phyloP scores from a whole-genome alignment of 2,329 filamentous ascomycete species.

The Neoascochyta sp. region DNA sequence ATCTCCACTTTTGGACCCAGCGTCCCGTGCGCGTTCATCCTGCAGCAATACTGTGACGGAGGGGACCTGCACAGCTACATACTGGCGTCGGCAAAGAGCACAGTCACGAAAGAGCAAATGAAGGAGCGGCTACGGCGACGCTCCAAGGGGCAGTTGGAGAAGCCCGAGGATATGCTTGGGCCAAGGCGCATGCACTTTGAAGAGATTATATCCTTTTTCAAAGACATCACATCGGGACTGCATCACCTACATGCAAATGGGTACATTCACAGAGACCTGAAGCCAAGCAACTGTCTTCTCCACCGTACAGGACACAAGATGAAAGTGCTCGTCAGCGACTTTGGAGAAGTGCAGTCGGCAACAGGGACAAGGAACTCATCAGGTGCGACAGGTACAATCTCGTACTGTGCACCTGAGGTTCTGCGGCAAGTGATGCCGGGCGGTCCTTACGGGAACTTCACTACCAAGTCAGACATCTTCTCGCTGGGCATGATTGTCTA shows the following conservation, averaged over 20 bases:
- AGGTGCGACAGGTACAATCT: conserved; percentile 91
- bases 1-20: conserved; percentile 81
- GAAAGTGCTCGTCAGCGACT: conserved; percentile 89
- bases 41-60: conserved; percentile 95
- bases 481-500: conserved; percentile 97
- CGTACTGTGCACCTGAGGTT: conserved; percentile 95
- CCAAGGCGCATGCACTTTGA: conserved; percentile 68
- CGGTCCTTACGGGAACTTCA: conserved; percentile 86
- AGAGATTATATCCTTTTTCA: conserved; percentile 95
- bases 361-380: conserved; percentile 81
- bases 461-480: conserved; percentile 96
- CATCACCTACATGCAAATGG: conserved; percentile 85
- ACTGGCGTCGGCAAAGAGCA: conserved; percentile 61
- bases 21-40: conserved; percentile 91
- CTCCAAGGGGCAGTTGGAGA: conserved; percentile 72
- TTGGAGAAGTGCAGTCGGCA: conserved; percentile 90
- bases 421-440: conserved; percentile 60
- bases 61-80: conserved; percentile 89
- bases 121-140: conserved; percentile 82
- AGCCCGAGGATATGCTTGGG: conserved; percentile 50
- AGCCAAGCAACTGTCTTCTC: conserved; percentile 90
- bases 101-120: conserved; percentile 72
- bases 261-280: conserved; percentile 94
- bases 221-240: conserved; percentile 87
- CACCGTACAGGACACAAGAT: conserved; percentile 70